A percentile compares a stretch with the other conserved stretches of the same genome.
phyloP scores from a whole-genome alignment of 2,329 filamentous ascomycete species.

The Colletotrichum theobromicola region DNA sequence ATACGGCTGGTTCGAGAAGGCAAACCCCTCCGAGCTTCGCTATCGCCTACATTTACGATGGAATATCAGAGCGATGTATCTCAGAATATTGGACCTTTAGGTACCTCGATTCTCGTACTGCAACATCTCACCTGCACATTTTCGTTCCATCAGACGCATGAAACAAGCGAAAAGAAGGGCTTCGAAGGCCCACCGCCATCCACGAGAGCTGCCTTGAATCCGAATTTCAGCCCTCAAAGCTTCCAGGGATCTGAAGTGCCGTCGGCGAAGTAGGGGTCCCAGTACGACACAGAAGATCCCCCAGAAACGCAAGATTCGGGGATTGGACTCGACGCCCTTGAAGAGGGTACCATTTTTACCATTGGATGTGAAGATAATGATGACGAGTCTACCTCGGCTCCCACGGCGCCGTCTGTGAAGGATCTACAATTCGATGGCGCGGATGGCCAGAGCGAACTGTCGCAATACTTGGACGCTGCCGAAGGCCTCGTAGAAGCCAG shows the following conservation, averaged over 20 bases:
- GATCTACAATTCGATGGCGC: neutral
- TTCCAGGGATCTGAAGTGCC: neutral
- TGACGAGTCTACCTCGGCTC: neutral
- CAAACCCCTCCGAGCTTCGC: neutral
- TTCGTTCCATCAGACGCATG: neutral
- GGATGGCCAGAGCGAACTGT: neutral
- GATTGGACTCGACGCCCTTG: neutral
- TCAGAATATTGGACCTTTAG: slow-evolving; percentile 30
- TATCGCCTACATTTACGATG: slow-evolving; percentile 34
- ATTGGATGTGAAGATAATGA: neutral
- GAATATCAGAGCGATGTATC: slow-evolving; percentile 40
- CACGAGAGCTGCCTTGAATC: neutral
- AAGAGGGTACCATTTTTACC: neutral
- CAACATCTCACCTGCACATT: slow-evolving; percentile 14
- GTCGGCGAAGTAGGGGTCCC: neutral
- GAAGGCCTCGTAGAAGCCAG: neutral
- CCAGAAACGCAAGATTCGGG: slow-evolving; percentile 4
- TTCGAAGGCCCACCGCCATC: neutral
- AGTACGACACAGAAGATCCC: neutral
- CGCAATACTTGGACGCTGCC: neutral
- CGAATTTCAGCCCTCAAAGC: neutral
- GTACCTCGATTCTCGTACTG: slow-evolving; percentile 30
- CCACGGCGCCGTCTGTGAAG: neutral
- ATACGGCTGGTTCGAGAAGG: neutral
- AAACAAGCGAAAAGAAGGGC: neutral